Conservation (phyloP, 352 stramenopile genomes). For the Phytophthora podocarpi region DNA sequence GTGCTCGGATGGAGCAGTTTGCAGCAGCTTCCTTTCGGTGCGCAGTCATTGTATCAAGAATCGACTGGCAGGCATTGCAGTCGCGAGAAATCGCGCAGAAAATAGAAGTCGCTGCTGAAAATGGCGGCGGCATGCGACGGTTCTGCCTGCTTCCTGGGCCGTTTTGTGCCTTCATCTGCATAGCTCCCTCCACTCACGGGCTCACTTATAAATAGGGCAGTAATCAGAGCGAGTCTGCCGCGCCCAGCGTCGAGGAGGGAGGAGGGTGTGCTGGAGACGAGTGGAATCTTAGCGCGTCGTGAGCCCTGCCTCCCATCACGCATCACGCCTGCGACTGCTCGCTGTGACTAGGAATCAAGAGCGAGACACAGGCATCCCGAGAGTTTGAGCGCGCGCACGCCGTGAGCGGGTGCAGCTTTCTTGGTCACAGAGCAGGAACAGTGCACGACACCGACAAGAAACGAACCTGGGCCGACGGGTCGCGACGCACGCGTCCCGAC, state of each 20-base stretch:
- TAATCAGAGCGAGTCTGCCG: slow-evolving; percentile 35
- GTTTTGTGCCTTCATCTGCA: slow-evolving; percentile 17
- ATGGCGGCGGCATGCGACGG: not conserved
- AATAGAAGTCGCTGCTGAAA: slow-evolving; percentile 14
- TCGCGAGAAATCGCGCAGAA: not conserved
- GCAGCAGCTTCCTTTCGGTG: not conserved
- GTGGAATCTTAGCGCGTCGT: slow-evolving; percentile 23
- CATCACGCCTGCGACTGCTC: slow-evolving; percentile 12
- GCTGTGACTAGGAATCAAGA: slow-evolving; percentile 7
- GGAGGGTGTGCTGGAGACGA: slow-evolving; percentile 29
- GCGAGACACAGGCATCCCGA: slow-evolving; percentile 4
- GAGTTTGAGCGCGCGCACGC: slow-evolving; percentile 5
- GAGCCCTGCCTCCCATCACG: slow-evolving; percentile 30
- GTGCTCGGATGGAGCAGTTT: too few species aligned
- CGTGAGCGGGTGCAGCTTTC: not conserved
- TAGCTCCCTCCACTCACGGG: not conserved
- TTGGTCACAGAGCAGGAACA: slow-evolving; percentile 5
- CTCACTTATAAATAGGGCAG: slow-evolving; percentile 40
- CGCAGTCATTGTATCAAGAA: not conserved
- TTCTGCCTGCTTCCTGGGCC: slow-evolving; percentile 1
- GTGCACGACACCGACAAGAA: slow-evolving; percentile 17
- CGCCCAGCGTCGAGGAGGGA: slow-evolving; percentile 13
- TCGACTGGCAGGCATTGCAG: not conserved
- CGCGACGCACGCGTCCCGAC: slow-evolving; percentile 17
- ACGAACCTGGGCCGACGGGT: slow-evolving; percentile 25